These are phyloP conservation scores for Salicornia ramosissima DNA, from an alignment of 148 eudicot species.

Conservation along the genomic window DNA sequence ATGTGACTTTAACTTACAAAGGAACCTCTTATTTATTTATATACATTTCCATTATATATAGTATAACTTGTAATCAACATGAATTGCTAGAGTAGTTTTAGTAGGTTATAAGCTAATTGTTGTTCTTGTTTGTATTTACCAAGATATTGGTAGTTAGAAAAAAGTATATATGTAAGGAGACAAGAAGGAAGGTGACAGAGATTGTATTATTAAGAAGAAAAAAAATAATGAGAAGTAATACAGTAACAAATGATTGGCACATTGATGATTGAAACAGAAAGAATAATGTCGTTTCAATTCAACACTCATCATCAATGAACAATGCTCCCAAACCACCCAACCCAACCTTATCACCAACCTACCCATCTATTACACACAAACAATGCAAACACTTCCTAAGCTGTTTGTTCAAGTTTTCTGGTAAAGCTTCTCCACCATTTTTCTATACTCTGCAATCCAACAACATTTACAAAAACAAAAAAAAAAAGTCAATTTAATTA, in stretches of 20 bases:
- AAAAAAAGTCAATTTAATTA: neutral
- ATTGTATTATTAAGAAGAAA: neutral
- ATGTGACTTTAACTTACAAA: too few species aligned
- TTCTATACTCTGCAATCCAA: slow-evolving; percentile 71
- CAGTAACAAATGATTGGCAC: slow-evolving; percentile 16
- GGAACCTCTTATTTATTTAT: too few species aligned
- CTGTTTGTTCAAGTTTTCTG: slow-evolving; percentile 40
- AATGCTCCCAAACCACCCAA: slow-evolving; percentile 19
- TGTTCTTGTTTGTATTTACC: too few species aligned
- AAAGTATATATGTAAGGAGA: neutral
- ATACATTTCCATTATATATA: too few species aligned
- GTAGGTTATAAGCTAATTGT: too few species aligned
- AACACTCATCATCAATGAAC: neutral
- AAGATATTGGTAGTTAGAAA: too few species aligned
- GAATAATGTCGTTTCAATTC: neutral
- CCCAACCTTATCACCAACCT: neutral
- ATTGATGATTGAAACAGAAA: slow-evolving; percentile 1
- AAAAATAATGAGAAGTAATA: slow-evolving; percentile 5
- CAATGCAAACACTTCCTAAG: slow-evolving; percentile 6
- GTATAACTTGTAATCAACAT: too few species aligned
- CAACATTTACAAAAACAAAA: neutral
- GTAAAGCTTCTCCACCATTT: slow-evolving; percentile 84
- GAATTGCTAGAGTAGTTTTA: too few species aligned
- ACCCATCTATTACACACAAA: neutral
- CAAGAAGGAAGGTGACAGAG: neutral